Evolutionary conservation across 2,329 filamentous ascomycete genomes (phyloP).

Genomic region (Colletotrichum spaethianum): DNA sequence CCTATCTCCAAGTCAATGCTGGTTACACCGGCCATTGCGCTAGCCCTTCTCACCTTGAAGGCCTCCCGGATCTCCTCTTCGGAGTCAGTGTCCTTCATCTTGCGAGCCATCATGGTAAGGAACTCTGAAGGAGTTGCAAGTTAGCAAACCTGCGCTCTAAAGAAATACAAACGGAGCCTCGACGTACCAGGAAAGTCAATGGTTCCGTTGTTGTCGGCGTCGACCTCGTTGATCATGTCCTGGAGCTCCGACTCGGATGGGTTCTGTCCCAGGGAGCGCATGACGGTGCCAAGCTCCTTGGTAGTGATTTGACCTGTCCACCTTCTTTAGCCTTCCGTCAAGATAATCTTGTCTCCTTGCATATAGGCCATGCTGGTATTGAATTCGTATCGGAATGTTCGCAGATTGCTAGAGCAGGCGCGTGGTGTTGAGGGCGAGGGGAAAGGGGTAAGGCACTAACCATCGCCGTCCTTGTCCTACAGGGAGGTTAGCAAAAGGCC

Average conservation of each 20-base stretch:
- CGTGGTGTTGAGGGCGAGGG: constrained; percentile 15
- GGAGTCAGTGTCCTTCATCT: constrained; percentile 95
- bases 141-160: constrained; percentile 44
- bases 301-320: constrained; percentile 87
- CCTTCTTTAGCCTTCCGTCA: constrained; percentile 45
- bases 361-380: background rate
- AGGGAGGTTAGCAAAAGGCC: constrained; percentile 50
- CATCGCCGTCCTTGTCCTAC: constrained; percentile 92
- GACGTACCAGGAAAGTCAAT: constrained; percentile 89
- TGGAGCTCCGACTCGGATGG: constrained; percentile 91
- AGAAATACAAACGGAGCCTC: no score
- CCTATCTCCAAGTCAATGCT: constrained; percentile 55
- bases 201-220: constrained; percentile 92
- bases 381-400: constrained; percentile 16
- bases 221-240: constrained; percentile 96
- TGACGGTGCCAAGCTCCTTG: constrained; percentile 91
- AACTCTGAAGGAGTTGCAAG: constrained; percentile 74
- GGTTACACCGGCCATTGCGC: background rate
- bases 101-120: constrained; percentile 93
- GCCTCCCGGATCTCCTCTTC: constrained; percentile 92
- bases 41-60: constrained; percentile 76
- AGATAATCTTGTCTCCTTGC: background rate
- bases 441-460: constrained; percentile 67
- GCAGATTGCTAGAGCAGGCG: constrained; percentile 18
- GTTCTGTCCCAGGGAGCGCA: constrained; percentile 92